Evolutionary conservation across 495 filamentous ascomycete species (phyloP), one percentile per base, ranked within the genome.

Genomic region (Podospora pseudocomata): DNA sequence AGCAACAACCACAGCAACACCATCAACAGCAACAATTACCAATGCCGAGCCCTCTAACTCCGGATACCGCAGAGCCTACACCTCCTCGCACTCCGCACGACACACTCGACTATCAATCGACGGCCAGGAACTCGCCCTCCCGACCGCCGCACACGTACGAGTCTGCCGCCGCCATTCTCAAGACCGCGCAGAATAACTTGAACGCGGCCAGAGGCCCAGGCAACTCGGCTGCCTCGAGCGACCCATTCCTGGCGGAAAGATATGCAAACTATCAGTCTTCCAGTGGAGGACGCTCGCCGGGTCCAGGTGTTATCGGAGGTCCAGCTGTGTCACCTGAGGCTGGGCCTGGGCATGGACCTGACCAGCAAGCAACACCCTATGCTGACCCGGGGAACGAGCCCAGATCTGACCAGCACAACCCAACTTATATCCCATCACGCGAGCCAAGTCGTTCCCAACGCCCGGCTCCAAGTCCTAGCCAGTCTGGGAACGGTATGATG

Each of bases 381-480:
- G 85, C 70, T 76, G 81, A 68, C 74, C 82, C 72, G 83, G 89
- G 88, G 68, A 90, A 82, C 65, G 88, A 92, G 71, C 84, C 30
- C 19, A 84, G 90, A 71, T 83, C 85, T 55, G 86, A 85, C n/a
- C 83, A 83, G 13, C 79, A 84, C 53, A 88, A 86, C 23, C 83
- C 89, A 72, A 86, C 90, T 66, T 88, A 86, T 4, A 83, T 90
- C 18, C 89, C 87, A 5, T 83, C 85, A 44, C 84, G 91, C 72
- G 90, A 95, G 71, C 81, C 84, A 44, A 93, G 87, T 73, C 89
- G 90, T 89, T 72, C 87, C 86, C 70, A 82, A 84, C 86, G 86
- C 69, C 80, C 82, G 65, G n/a, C 6, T 18, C 55, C 55, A 19
- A 86, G 87, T 4, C 78, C 75, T 56, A 61, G 71, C 3, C 74